Percentiles rank a stretch among this genome's conserved stretches.
Evolutionary conservation across 1,139 yeast species (phyloP).

Genomic region (Entelexis paramagnoliae): DNA sequence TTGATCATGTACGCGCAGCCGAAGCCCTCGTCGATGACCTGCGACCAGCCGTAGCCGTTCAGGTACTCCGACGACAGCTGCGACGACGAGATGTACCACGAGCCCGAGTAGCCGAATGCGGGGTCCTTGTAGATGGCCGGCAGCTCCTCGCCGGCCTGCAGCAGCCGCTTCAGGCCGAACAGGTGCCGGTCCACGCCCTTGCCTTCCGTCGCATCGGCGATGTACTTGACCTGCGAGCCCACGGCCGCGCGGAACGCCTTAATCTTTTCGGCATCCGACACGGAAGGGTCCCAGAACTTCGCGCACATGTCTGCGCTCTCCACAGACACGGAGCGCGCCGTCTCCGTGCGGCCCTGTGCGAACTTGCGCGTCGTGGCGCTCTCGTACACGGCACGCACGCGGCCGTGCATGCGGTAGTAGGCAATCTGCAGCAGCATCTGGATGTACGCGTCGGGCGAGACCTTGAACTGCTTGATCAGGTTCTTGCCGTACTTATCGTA

Average conservation of each 20-base stretch:
- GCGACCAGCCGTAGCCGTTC: conserved; percentile 95
- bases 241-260: conserved; percentile 64
- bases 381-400: conserved; percentile 84
- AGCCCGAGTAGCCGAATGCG: conserved; percentile 57
- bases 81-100: conserved; percentile 84
- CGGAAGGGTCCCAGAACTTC: conserved; percentile 57
- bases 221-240: conserved; percentile 63
- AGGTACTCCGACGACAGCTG: conserved; percentile 82
- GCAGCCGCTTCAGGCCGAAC: conserved; percentile 72
- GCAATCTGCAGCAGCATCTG: conserved; percentile 75
- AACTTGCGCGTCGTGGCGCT: conserved; percentile 89
- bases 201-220: conserved; percentile 73
- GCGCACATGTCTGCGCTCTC: conserved; percentile 66
- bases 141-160: conserved; percentile 47
- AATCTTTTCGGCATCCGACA: conserved; percentile 50
- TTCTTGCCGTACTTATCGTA: conserved; percentile 44
- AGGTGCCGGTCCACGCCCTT: conserved; percentile 90
- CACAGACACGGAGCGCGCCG: conserved; percentile 77
- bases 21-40: conserved; percentile 86
- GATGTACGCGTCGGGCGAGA: conserved; percentile 69
- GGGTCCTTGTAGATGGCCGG: conserved; percentile 75
- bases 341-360: conserved; percentile 91
- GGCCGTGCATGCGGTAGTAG: conserved; percentile 73
- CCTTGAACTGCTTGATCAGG: conserved; percentile 62
- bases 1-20: conserved; percentile 92